Conservation (phyloP, 192 early-diverging fungal genomes). For the Coemansia sp. region DNA sequence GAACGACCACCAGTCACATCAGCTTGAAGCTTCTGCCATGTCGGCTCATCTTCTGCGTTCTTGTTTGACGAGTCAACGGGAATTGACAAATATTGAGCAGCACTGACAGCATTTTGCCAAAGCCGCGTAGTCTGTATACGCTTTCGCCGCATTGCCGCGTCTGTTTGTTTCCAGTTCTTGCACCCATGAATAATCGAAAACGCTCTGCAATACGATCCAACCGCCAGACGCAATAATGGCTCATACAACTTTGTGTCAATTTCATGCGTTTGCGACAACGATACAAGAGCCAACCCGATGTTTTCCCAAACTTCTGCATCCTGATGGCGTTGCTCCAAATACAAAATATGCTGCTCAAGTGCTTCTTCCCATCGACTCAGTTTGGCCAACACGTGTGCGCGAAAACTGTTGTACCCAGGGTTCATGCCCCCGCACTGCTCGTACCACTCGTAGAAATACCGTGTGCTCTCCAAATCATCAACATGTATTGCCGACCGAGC, state of each 20-base stretch:
- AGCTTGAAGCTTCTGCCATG: conserved; percentile 6
- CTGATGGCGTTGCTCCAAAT: conserved; percentile 29
- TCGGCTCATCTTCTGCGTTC: background rate
- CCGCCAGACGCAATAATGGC: conserved; percentile 21
- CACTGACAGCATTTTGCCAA: background rate
- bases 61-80: background rate
- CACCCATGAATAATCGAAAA: conserved; percentile 22
- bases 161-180: conserved; percentile 25
- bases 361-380: conserved; percentile 23
- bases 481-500: conserved; percentile 23
- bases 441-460: conserved; percentile 36
- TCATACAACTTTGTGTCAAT: background rate
- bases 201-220: conserved; percentile 23
- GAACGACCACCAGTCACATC: background rate
- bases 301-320: conserved; percentile 45
- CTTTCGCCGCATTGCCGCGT: conserved; percentile 18
- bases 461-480: conserved; percentile 6
- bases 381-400: conserved; percentile 16
- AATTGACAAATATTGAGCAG: background rate
- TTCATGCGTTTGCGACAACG: conserved; percentile 1
- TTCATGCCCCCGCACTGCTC: conserved; percentile 34
- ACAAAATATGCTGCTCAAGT: conserved; percentile 20
- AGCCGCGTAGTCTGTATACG: conserved; percentile 12
- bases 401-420: conserved; percentile 41
- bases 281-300: conserved; percentile 21